Evolutionary conservation across 2,329 filamentous ascomycete genomes (phyloP).

Genomic region (Aspergillus unguis): DNA sequence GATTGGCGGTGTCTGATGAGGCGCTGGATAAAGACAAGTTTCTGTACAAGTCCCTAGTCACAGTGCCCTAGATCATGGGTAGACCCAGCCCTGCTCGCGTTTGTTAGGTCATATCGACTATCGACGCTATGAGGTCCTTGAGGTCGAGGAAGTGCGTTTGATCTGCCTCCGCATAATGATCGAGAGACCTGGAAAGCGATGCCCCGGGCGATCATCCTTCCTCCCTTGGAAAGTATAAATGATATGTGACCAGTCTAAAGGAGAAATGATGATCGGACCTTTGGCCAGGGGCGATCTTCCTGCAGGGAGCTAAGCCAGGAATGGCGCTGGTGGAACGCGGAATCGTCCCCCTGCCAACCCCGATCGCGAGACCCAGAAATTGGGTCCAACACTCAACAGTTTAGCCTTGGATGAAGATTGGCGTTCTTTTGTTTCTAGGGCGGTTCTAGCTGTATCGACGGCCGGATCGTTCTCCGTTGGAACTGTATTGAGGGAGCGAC

Average conservation of each 20-base stretch:
- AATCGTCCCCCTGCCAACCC: constrained; percentile 13
- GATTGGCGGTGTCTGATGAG: not conserved
- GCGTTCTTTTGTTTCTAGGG: constrained; percentile 18
- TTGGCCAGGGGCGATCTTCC: not conserved
- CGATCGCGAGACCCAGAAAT: not conserved
- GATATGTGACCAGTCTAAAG: not conserved
- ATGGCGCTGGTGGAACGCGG: constrained; percentile 15
- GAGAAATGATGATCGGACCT: too few species aligned
- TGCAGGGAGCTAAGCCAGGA: constrained; percentile 1
- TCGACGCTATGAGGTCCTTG: not conserved
- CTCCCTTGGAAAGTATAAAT: not conserved
- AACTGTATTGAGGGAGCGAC: not conserved
- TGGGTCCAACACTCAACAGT: constrained; percentile 13
- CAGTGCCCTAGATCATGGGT: too few species aligned
- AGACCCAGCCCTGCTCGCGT: not conserved
- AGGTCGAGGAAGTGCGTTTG: not conserved
- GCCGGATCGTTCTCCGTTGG: constrained; percentile 9
- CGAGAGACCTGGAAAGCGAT: not conserved
- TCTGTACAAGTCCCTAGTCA: too few species aligned
- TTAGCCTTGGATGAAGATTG: not conserved
- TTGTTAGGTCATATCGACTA: not conserved
- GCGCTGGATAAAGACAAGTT: not conserved
- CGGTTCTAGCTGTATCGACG: constrained; percentile 18
- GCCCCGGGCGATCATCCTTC: constrained; percentile 1
- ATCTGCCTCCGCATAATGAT: not conserved